Percentiles rank a stretch among this genome's conserved stretches.
Conservation (phyloP, 306 rosid genomes). For the Myrica gale region DNA sequence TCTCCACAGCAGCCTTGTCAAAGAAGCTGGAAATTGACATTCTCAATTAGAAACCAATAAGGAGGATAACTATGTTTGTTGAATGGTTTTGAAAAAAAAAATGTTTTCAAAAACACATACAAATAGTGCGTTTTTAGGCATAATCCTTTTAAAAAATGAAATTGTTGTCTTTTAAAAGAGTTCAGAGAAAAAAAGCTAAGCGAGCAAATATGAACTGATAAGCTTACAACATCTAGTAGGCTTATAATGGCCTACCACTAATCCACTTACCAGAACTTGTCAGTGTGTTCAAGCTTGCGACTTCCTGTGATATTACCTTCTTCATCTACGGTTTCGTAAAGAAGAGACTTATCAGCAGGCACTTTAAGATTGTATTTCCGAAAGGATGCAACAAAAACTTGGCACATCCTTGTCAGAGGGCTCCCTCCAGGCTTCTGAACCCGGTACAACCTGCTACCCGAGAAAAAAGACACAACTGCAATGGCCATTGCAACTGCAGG, state of each 20-base stretch:
- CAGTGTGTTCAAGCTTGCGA: conserved; percentile 76
- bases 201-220: not conserved
- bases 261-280: conserved; percentile 48
- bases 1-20: conserved; percentile 73
- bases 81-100: too few species aligned
- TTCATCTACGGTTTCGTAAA: conserved; percentile 59
- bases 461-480: conserved; percentile 61
- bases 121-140: too few species aligned
- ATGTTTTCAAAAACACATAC: too few species aligned
- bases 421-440: conserved; percentile 79
- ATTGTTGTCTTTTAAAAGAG: not conserved
- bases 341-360: conserved; percentile 63
- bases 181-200: not conserved
- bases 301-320: conserved; percentile 75
- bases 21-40: conserved; percentile 48
- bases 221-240: not conserved
- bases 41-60: conserved; percentile 2
- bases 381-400: conserved; percentile 63
- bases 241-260: not conserved
- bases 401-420: conserved; percentile 72
- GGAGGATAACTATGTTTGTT: not conserved
- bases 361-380: conserved; percentile 45
- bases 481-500: conserved; percentile 78
- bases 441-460: conserved; percentile 57
- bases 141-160: not conserved